These are phyloP conservation scores for Botrytis fragariae DNA, from an alignment of 2,329 filamentous ascomycete genomes.

Conservation along the genomic window DNA sequence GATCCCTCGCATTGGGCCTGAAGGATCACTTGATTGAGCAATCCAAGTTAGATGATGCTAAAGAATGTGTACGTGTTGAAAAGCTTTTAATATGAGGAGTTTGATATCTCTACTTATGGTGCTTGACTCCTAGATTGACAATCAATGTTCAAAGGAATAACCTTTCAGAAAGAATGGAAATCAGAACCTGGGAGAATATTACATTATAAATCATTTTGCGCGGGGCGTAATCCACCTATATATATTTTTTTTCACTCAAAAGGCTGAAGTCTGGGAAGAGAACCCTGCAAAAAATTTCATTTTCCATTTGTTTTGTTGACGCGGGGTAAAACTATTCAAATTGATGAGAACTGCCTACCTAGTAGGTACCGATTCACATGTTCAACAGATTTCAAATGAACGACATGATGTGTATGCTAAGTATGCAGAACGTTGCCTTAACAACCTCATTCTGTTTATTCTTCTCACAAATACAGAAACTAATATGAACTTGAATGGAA, in stretches of 20 bases:
- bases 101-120: neutral
- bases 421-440: neutral
- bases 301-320: neutral
- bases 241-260: neutral
- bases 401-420: neutral
- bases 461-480: neutral
- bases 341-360: neutral
- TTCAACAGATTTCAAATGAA: neutral
- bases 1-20: neutral
- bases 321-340: neutral
- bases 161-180: neutral
- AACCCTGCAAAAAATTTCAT: slow-evolving; percentile 2
- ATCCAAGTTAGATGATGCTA: neutral
- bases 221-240: neutral
- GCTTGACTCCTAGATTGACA: neutral
- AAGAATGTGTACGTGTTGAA: neutral
- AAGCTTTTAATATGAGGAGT: neutral
- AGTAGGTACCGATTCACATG: neutral
- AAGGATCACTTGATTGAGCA: neutral
- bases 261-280: slow-evolving; percentile 6
- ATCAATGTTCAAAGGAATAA: neutral
- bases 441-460: neutral
- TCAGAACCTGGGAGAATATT: neutral
- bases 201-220: neutral
- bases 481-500: neutral